Base-by-base conservation (phyloP, 2,329 filamentous ascomycete species). In the Neobulgaria alba region DNA sequence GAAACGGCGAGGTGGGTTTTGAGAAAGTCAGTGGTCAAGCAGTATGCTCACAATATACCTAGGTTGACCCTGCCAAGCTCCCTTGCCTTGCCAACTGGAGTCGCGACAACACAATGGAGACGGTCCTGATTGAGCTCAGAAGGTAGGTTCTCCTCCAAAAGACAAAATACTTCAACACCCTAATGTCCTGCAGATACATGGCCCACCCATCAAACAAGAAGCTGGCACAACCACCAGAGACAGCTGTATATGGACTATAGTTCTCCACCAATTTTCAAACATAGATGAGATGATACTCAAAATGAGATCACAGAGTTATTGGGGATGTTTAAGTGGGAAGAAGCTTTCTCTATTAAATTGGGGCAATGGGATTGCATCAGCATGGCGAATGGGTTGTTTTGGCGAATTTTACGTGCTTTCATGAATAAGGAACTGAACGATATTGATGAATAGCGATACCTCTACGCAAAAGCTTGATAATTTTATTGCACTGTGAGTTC, bases 101-200 rank as follows among this genome's bases (percentile, higher is more conserved):
- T 69, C 75, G 87, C 45, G 83, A 93, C 34, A 92, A 88, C 60
- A 94, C 88, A 23, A 94, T 95, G 85, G 90, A 96, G 69, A 94
- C 86, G 1, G 80, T 94, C 40, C 68, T 95, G 51, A 86, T 92
- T 49, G 88, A 94, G 62, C 71, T 95, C 45, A 75, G 86, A 68
- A 80, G 83, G 83, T 85, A 59, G 50, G 69, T 48, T 14, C 9
- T 5, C 19, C 9, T 17, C 10, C 14, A 21, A 14, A 15, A 10
- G 47, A 50, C 4, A 59, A 57, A 48, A 60, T 60, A 8, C 3
- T 47, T 33, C 40, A 23, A 37, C 23, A 8, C 20, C 34, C n/a
- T 18, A 15, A 19, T 34, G 10, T 4, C 39, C 33, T 36, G 37
- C 51, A 93, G 89, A 65, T 94, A 85, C 63, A 96, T 98, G 92